These are phyloP conservation scores for Solanum sparsipilum DNA, from an alignment of 257 asterid species.

Conservation along the genomic window DNA sequence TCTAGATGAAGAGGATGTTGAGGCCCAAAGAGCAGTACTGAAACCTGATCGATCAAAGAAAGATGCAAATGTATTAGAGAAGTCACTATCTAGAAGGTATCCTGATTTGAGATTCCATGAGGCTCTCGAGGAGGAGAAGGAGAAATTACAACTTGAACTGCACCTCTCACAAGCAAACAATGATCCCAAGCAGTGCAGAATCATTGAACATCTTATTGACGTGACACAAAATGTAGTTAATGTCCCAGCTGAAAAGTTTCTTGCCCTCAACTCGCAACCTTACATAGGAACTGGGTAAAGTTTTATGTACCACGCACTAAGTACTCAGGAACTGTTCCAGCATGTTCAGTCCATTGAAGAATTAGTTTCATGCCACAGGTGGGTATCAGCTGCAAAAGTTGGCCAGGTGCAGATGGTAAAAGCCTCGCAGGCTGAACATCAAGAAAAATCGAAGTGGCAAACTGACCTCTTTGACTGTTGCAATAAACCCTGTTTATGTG, in stretches of 20 bases:
- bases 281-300: background rate
- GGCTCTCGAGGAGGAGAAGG: slow-evolving; percentile 13
- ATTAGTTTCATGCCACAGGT: background rate
- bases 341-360: background rate
- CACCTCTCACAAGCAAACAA: background rate
- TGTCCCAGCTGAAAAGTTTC: slow-evolving; percentile 4
- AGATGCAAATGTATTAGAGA: slow-evolving; percentile 10
- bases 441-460: slow-evolving; percentile 5
- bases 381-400: background rate
- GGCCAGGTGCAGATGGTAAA: background rate
- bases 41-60: slow-evolving; percentile 11
- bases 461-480: slow-evolving; percentile 11
- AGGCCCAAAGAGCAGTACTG: background rate
- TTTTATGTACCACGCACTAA: background rate
- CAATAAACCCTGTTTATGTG: slow-evolving; percentile 4
- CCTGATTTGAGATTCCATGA: slow-evolving; percentile 1
- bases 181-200: slow-evolving; percentile 1
- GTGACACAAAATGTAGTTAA: slow-evolving; percentile 9
- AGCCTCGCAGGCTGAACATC: background rate
- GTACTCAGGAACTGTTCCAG: background rate
- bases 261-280: background rate
- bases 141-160: slow-evolving; percentile 8
- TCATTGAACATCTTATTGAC: slow-evolving; percentile 12
- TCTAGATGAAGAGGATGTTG: slow-evolving; percentile 7
- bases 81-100: slow-evolving; percentile 7